phyloP scores from a whole-genome alignment of 352 stramenopile species.

The Globisporangium viniferum region DNA sequence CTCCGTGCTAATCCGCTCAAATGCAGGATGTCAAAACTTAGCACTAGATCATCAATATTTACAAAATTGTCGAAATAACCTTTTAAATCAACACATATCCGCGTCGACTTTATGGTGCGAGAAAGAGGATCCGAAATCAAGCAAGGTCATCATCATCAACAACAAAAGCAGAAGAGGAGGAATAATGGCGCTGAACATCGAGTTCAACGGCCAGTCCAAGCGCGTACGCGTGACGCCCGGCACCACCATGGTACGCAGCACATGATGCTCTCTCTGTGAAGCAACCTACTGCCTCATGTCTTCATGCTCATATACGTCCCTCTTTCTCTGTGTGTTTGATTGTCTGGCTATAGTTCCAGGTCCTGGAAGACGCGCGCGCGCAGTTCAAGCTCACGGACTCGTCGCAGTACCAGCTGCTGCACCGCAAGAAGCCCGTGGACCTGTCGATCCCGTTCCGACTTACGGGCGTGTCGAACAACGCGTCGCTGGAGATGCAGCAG shows the following conservation, averaged over 20 bases:
- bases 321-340: not conserved
- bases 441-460: constrained; percentile 83
- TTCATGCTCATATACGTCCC: not conserved
- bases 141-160: not conserved
- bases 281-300: not conserved
- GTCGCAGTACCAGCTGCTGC: constrained; percentile 54
- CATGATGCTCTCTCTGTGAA: not conserved
- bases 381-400: constrained; percentile 49
- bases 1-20: no score
- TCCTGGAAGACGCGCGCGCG: constrained; percentile 54
- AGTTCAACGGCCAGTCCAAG: constrained; percentile 70
- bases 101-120: not conserved
- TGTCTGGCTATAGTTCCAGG: constrained; percentile 52
- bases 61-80: not conserved
- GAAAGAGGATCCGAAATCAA: not conserved
- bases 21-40: not conserved
- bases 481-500: constrained; percentile 59
- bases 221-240: constrained; percentile 69
- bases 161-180: not conserved
- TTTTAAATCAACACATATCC: not conserved
- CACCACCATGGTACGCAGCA: constrained; percentile 63
- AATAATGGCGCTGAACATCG: constrained; percentile 72
- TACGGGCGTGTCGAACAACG: constrained; percentile 85
- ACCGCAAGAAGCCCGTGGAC: constrained; percentile 64
- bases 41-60: not conserved